Evolutionary conservation across 495 filamentous ascomycete species (phyloP), one percentile per base, ranked within the genome.

Genomic region (Ascobolus immersus): DNA sequence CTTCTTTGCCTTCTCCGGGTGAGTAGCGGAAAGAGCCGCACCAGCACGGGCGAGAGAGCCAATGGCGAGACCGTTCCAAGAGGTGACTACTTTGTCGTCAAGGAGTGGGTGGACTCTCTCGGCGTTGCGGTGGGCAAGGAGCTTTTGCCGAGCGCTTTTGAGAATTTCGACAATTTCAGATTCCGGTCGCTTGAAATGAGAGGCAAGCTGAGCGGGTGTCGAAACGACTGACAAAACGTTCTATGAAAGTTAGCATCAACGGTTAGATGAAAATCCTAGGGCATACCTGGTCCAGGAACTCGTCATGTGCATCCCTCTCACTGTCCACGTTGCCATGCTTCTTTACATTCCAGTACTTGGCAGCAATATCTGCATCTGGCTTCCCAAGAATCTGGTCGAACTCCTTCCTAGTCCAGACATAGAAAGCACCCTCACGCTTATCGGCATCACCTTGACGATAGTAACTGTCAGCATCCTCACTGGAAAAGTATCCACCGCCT

Each of bases 351-450:
- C 73, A 94, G 50, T 90, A 81, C 13, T 67, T 69, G 15, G 79
- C 79, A 37, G 74, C 73, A 20, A 93, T 65, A 3, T 68, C 62
- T 17, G 66, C 71, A 38, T 73, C 72, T 17, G 72, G 65, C 15
- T 67, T 53, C 3, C 69, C 71, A 2, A 93, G 65, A 3, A 91
- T 65, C 32, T 67, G 62, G 21, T 78, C 72, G 41, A 93, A 72
- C 42, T 94, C 84, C 42, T 78, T 73, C 35, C 74, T 57, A 0
- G 82, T 90, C 82, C 84, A 96, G 13, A 91, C 67, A 46, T 96
- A 94, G 45, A 78, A 94, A 2, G 86, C 86, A 13, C 86, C 86
- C 51, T 94, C 84, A 14, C 77, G 67, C 59, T 82, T 89, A 34
- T 91, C 77, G 0, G 59, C 64, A 44, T 93, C 84, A 7, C 69